Percentiles rank a stretch among this genome's conserved stretches.
phyloP scores from a whole-genome alignment of 2,329 filamentous ascomycete genomes.

The Penicillium sp. region DNA sequence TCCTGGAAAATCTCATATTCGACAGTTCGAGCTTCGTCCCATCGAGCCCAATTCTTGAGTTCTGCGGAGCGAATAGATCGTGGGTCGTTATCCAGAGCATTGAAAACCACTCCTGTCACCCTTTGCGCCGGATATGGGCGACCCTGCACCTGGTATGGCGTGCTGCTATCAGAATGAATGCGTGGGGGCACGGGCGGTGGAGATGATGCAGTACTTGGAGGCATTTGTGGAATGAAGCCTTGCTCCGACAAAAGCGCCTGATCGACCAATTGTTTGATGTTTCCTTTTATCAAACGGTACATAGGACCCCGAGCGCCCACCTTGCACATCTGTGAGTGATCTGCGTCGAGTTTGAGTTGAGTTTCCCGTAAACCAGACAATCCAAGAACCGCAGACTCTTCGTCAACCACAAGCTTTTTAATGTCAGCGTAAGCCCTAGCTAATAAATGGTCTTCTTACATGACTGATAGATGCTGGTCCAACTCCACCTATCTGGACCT shows the following conservation, averaged over 20 bases:
- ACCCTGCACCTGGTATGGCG: slow-evolving; percentile 22
- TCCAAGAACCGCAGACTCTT: slow-evolving; percentile 38
- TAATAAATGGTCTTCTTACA: slow-evolving; percentile 18
- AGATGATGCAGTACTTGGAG: slow-evolving; percentile 6
- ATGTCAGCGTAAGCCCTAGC: slow-evolving; percentile 6
- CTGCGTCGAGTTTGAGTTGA: slow-evolving; percentile 37
- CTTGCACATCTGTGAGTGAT: slow-evolving; percentile 41
- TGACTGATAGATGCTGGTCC: slow-evolving; percentile 35
- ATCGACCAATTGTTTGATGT: slow-evolving; percentile 36
- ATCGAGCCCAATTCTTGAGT: slow-evolving; percentile 28
- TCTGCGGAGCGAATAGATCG: slow-evolving; percentile 29
- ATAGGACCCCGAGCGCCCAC: slow-evolving; percentile 29
- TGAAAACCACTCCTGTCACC: slow-evolving; percentile 23
- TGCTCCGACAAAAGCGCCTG: slow-evolving; percentile 32
- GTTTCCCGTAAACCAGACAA: slow-evolving; percentile 36
- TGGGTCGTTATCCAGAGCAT: slow-evolving; percentile 28
- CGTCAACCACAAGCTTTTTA: slow-evolving; percentile 35
- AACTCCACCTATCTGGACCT: slow-evolving; percentile 29
- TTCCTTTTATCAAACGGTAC: slow-evolving; percentile 35
- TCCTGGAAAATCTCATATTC: slow-evolving; percentile 36
- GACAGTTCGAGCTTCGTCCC: slow-evolving; percentile 31
- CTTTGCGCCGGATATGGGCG: slow-evolving; percentile 13
- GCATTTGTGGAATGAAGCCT: slow-evolving; percentile 29
- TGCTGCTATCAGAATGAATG: slow-evolving; percentile 31
- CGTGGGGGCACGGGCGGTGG: slow-evolving; percentile 31